phyloP scores from a whole-genome alignment of 345 rosid genomes.

The Bruguiera sexangula region DNA sequence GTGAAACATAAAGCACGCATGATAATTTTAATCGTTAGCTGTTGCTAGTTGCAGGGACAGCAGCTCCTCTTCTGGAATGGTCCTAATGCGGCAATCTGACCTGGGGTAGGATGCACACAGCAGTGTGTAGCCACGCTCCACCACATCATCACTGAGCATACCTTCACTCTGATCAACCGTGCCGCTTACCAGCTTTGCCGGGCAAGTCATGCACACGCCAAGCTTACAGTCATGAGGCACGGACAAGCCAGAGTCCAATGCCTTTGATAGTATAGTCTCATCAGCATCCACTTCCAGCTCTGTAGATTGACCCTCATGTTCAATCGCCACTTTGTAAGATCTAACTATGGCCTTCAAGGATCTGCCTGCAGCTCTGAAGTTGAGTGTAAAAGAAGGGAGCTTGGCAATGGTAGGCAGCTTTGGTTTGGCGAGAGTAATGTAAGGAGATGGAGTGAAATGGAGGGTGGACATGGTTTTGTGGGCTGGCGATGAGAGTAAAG shows the following conservation, averaged over 20 bases:
- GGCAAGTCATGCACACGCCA: slow-evolving; percentile 99
- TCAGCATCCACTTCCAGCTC: slow-evolving; percentile 83
- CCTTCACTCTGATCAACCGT: slow-evolving; percentile 91
- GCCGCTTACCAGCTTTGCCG: slow-evolving; percentile 70
- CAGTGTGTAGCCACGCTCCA: slow-evolving; percentile 80
- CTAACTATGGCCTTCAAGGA: slow-evolving; percentile 25
- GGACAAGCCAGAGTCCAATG: slow-evolving; percentile 63
- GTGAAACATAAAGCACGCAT: background rate
- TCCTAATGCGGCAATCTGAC: slow-evolving; percentile 77
- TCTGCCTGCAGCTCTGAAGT: slow-evolving; percentile 7
- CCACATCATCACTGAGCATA: slow-evolving; percentile 96
- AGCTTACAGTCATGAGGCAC: slow-evolving; percentile 93
- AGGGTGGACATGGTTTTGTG: slow-evolving; percentile 52
- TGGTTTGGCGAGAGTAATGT: slow-evolving; percentile 42
- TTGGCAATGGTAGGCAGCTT: slow-evolving; percentile 16
- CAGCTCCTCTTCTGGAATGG: slow-evolving; percentile 90
- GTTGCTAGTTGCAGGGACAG: slow-evolving; percentile 81
- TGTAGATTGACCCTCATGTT: slow-evolving; percentile 63
- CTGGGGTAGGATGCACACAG: slow-evolving; percentile 76
- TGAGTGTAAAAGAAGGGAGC: slow-evolving; percentile 25
- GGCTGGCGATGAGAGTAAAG: slow-evolving; percentile 9
- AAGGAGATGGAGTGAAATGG: slow-evolving; percentile 47
- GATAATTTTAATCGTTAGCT: slow-evolving; percentile 55
- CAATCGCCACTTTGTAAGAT: slow-evolving; percentile 71
- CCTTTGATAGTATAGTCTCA: slow-evolving; percentile 82